Evolutionary conservation across 768 basidiomycete genomes (phyloP).

Genomic region (Royoungia palumana): DNA sequence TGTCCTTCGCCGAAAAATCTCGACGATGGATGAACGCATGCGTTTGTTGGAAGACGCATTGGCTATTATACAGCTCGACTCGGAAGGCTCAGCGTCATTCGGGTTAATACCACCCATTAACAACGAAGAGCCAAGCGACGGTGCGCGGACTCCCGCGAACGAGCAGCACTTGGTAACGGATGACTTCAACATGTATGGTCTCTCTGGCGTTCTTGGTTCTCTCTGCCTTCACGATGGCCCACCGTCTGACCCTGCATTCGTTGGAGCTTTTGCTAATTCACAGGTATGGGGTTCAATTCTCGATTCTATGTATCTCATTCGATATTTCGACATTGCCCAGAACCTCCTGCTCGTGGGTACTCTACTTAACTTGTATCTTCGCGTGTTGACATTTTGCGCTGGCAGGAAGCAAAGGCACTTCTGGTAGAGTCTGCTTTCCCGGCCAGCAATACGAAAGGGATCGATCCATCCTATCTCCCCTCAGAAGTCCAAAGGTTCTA

Average conservation of each 20-base stretch:
- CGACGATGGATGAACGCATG: slow-evolving; percentile 48
- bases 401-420: slow-evolving; percentile 12
- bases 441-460: slow-evolving; percentile 29
- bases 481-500: slow-evolving; percentile 42
- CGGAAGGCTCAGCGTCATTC: slow-evolving; percentile 31
- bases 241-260: slow-evolving; percentile 25
- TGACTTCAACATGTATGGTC: slow-evolving; percentile 17
- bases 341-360: slow-evolving; percentile 41
- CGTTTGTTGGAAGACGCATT: slow-evolving; percentile 53
- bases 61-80: slow-evolving; percentile 38
- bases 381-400: neutral
- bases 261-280: slow-evolving; percentile 46
- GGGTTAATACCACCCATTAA: slow-evolving; percentile 43
- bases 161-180: neutral
- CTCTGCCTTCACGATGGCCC: slow-evolving; percentile 41
- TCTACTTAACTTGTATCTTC: neutral
- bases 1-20: slow-evolving; percentile 47
- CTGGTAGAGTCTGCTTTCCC: slow-evolving; percentile 2
- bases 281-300: slow-evolving; percentile 37
- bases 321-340: slow-evolving; percentile 19
- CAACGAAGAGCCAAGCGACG: slow-evolving; percentile 16
- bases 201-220: slow-evolving; percentile 40
- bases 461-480: slow-evolving; percentile 45
- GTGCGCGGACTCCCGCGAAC: slow-evolving; percentile 24
- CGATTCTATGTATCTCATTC: slow-evolving; percentile 3